Base-by-base conservation (phyloP, 2,329 filamentous ascomycete species). In the Plenodomus biglobosus region DNA sequence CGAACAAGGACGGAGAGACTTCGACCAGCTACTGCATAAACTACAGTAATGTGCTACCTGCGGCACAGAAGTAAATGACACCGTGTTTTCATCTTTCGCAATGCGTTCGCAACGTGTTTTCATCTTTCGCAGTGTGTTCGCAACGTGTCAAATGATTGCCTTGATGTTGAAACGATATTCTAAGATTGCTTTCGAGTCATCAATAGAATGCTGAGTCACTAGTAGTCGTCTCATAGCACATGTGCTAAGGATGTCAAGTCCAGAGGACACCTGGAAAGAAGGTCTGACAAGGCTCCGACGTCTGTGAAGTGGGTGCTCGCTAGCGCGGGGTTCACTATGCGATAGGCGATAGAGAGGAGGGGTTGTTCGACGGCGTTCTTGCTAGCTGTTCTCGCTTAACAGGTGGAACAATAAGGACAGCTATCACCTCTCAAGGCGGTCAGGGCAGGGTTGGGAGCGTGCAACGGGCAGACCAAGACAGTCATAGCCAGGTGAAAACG, bases 381-480 rank as follows among this genome's bases (percentile, higher is more conserved):
- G 27, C 11, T 7, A 32, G 27, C 6, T 10, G 6, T 7, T 15
- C 35, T 37, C 35, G 35, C 35, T 37, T 37, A 20, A 10, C 16
- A 13, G 4, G 35, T 16, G 35, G 35, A 8, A 32, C 35, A 37
- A 16, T 8, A n/a, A 39, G 38, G 38, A 22, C 38, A 39, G 19
- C 21, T 39, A n/a, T 39, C 4, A n/a, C 38, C 11, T 38, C 36
- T n/a, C 38, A 21, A 37, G 16, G 35, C 35, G 35, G 35, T 8
- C 35, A 48, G 35, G 13, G 19, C 10, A 40, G 38, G 45, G 44
- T 36, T 38, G 42, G 41, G 38, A n/a, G 34, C 20, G 8, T 19
- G 44, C 53, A 55, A 15, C 48, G 50, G 46, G 38, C 42, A 48
- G 51, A 48, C 43, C 22, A 42, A 21, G 21, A 24, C 35, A 4